A percentile compares a stretch with the other conserved stretches of the same genome.
phyloP scores from a whole-genome alignment of 1,284 basidiomycete genomes.

The Rhodotorula sp. region DNA sequence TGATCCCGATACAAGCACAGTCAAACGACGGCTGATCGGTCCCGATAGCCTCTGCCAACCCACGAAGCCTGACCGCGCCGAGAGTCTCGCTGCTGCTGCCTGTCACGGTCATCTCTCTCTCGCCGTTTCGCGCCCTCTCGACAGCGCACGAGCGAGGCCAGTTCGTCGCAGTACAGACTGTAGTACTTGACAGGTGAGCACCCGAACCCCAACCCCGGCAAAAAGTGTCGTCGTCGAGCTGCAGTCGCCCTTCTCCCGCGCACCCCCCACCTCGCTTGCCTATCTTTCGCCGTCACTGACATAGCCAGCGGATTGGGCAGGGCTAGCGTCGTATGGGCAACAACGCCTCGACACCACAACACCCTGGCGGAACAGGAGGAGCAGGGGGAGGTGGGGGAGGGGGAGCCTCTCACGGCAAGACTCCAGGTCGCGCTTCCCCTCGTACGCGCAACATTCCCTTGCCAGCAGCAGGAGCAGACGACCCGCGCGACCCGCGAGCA shows the following conservation, averaged over 20 bases:
- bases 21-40: too few relatives aligned
- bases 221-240: too few relatives aligned
- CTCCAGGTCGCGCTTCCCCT: constrained; percentile 8
- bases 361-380: not conserved
- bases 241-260: not conserved
- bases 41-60: too few relatives aligned
- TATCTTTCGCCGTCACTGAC: not conserved
- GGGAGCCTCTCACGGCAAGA: not conserved
- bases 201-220: too few relatives aligned
- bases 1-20: too few relatives aligned
- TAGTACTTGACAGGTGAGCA: too few relatives aligned
- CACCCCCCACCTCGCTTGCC: not conserved
- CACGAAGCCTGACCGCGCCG: too few relatives aligned
- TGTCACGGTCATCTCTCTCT: too few relatives aligned
- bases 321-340: constrained; percentile 18
- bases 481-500: constrained; percentile 17
- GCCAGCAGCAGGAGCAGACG: not conserved
- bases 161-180: too few relatives aligned
- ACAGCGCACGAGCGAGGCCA: too few relatives aligned
- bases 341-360: constrained; percentile 25
- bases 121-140: too few relatives aligned
- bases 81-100: too few relatives aligned
- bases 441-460: constrained; percentile 17
- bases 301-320: not conserved
- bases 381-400: not conserved